phyloP scores from a whole-genome alignment of 2,329 filamentous ascomycete species.

The Nigrograna mackinnonii region DNA sequence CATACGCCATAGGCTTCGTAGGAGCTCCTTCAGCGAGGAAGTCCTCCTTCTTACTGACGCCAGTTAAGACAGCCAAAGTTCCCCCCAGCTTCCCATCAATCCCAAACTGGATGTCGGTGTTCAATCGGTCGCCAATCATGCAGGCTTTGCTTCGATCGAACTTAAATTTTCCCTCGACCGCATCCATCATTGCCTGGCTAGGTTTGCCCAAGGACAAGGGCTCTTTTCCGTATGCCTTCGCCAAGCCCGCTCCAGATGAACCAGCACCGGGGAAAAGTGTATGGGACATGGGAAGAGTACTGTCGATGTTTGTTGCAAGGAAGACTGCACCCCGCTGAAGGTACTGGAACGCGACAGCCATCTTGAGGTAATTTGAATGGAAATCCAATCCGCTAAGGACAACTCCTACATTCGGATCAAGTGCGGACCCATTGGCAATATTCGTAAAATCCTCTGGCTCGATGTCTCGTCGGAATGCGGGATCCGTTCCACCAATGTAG shows the following conservation, averaged over 20 bases:
- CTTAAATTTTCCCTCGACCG: constrained; percentile 92
- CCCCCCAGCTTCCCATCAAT: constrained; percentile 89
- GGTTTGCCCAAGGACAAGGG: constrained; percentile 89
- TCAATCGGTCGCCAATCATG: constrained; percentile 92
- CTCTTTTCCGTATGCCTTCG: constrained; percentile 63
- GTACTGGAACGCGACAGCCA: constrained; percentile 84
- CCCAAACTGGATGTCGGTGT: constrained; percentile 96
- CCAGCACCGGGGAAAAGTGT: constrained; percentile 92
- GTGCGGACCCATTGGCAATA: constrained; percentile 71
- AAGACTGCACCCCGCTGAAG: constrained; percentile 80
- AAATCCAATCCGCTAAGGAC: constrained; percentile 92
- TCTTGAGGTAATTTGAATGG: constrained; percentile 93
- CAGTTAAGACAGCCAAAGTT: constrained; percentile 87
- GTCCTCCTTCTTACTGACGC: constrained; percentile 83
- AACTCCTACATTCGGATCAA: constrained; percentile 87
- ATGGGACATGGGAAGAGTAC: constrained; percentile 80
- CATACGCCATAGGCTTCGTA: constrained; percentile 79
- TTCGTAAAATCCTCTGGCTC: constrained; percentile 77
- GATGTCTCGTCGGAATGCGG: constrained; percentile 75
- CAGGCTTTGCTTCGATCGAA: constrained; percentile 84
- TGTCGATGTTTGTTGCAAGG: constrained; percentile 91
- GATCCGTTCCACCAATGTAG: constrained; percentile 86
- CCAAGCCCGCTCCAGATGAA: constrained; percentile 75
- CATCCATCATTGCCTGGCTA: constrained; percentile 99
- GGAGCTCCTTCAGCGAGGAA: constrained; percentile 71